Evolutionary conservation across 1,284 basidiomycete species (phyloP).

Genomic region (Pholiota adiposa): DNA sequence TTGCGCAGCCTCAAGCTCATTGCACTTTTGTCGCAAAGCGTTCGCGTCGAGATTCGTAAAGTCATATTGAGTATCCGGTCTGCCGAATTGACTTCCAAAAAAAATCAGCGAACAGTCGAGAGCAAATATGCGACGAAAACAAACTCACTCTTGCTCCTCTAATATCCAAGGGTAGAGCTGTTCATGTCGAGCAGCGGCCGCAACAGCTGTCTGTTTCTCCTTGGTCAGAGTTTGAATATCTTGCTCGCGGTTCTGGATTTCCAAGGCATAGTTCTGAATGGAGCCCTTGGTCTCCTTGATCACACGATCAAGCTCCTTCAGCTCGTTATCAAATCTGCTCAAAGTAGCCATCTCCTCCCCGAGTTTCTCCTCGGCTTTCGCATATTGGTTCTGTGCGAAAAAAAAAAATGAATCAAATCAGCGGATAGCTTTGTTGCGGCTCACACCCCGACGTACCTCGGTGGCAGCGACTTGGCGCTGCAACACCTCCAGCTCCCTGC

Average conservation of each 20-base stretch:
- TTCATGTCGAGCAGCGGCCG: conserved; percentile 66
- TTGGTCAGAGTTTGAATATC: conserved; percentile 53
- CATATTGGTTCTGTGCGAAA: conserved; percentile 62
- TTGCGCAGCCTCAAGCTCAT: conserved; percentile 81
- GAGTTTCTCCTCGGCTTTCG: conserved; percentile 74
- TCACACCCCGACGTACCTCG: conserved; percentile 47
- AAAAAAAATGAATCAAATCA: neutral
- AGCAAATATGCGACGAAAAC: neutral
- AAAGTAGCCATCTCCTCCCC: conserved; percentile 85
- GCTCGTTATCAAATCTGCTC: conserved; percentile 86
- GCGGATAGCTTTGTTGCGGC: neutral
- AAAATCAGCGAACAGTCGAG: neutral
- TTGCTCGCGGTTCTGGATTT: conserved; percentile 63
- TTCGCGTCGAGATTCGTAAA: conserved; percentile 77
- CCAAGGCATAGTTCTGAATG: conserved; percentile 74
- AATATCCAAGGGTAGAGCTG: conserved; percentile 88
- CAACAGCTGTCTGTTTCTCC: conserved; percentile 54
- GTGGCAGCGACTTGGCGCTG: conserved; percentile 54
- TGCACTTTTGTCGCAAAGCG: conserved; percentile 68
- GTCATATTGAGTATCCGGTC: conserved; percentile 83
- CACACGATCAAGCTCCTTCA: conserved; percentile 80
- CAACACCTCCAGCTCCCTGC: conserved; percentile 68
- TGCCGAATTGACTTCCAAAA: conserved; percentile 75
- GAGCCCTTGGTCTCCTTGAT: conserved; percentile 85
- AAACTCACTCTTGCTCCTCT: conserved; percentile 81